Conservation (phyloP, 305 asterid genomes). For the Fraxinus platypoda region DNA sequence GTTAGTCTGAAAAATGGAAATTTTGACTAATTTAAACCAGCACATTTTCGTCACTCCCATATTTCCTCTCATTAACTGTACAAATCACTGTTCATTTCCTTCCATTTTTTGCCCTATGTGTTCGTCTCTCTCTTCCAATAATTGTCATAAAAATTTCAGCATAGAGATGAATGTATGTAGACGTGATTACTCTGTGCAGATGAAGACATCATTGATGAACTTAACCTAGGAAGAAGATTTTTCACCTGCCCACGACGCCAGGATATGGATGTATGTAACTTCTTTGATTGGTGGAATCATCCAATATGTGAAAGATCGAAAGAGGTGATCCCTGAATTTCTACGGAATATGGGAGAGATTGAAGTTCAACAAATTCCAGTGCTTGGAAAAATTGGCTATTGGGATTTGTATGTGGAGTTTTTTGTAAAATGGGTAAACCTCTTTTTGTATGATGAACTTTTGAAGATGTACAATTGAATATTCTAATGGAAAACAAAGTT, state of each 20-base stretch:
- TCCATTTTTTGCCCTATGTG: neutral
- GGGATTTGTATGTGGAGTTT: neutral
- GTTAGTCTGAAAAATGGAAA: no score
- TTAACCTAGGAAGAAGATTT: neutral
- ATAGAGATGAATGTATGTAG: neutral
- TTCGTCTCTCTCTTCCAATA: neutral
- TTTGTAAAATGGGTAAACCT: neutral
- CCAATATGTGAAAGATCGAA: neutral
- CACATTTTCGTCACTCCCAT: no score
- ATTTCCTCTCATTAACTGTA: no score
- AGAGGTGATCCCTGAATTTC: neutral
- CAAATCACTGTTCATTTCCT: no score
- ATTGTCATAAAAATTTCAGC: no score
- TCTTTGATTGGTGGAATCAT: neutral
- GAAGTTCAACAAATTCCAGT: neutral
- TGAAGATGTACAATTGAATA: no score
- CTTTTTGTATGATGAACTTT: no score
- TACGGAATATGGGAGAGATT: neutral
- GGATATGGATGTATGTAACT: neutral
- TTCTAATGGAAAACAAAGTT: no score
- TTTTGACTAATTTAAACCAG: no score
- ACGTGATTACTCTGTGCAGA: neutral
- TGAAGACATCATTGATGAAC: neutral
- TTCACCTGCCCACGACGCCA: neutral
- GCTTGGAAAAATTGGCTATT: neutral